These are phyloP conservation scores for Caryopteris hybrid DNA, from an alignment of 305 asterid species.

Conservation along the genomic window DNA sequence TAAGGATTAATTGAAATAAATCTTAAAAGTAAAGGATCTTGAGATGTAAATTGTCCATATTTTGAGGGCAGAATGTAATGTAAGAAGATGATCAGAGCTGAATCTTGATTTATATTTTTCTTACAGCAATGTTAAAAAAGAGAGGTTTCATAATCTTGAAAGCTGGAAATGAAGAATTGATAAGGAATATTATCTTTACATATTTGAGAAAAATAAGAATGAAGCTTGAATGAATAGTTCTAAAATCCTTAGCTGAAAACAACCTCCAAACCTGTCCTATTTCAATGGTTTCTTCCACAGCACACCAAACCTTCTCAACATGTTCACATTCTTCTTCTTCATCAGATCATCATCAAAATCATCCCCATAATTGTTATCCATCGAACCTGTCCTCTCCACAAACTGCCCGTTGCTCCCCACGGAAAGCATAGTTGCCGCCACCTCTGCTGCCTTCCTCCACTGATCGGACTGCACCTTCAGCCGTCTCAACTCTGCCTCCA, in stretches of 20 bases:
- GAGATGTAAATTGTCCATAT: too few relatives aligned
- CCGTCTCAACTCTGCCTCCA: slow-evolving; percentile 67
- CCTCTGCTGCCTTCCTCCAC: slow-evolving; percentile 84
- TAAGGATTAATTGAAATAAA: too few relatives aligned
- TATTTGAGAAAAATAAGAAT: background rate
- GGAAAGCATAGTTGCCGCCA: slow-evolving; percentile 57
- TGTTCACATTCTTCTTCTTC: slow-evolving; percentile 57
- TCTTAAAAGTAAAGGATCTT: too few relatives aligned
- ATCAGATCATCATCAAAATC: slow-evolving; percentile 45
- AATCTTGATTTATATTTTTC: too few relatives aligned
- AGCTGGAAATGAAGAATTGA: background rate
- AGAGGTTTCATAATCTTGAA: background rate
- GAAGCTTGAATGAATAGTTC: background rate
- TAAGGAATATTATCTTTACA: background rate
- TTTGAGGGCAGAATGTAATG: too few relatives aligned
- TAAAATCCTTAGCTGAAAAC: background rate
- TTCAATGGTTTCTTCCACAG: slow-evolving; percentile 63
- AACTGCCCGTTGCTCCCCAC: slow-evolving; percentile 44
- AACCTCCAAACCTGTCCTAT: slow-evolving; percentile 14
- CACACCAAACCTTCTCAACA: slow-evolving; percentile 57
- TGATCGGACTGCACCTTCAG: slow-evolving; percentile 65
- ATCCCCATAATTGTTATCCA: slow-evolving; percentile 42
- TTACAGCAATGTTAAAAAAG: background rate
- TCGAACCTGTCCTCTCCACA: slow-evolving; percentile 50
- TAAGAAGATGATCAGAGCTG: too few relatives aligned